Conservation (phyloP, 179 eudicot species). For the Drosera spatulata region DNA sequence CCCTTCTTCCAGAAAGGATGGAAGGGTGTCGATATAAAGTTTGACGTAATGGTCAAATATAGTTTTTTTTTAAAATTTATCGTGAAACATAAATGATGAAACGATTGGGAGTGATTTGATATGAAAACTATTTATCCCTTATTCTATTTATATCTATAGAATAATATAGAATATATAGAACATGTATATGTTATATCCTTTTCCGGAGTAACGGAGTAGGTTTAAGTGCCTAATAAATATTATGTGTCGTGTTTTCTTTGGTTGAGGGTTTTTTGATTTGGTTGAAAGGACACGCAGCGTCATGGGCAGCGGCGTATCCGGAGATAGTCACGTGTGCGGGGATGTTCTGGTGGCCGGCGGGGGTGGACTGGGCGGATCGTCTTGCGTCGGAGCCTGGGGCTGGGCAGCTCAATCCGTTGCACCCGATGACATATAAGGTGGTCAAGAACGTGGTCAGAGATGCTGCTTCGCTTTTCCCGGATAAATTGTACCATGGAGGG, state of each 20-base stretch:
- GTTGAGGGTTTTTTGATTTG: neutral
- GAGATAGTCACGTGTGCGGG: slow-evolving; percentile 77
- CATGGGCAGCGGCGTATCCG: slow-evolving; percentile 87
- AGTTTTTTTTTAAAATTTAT: too few relatives aligned
- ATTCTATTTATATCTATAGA: too few relatives aligned
- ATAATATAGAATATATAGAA: too few relatives aligned
- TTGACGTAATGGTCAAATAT: too few relatives aligned
- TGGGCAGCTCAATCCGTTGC: slow-evolving; percentile 86
- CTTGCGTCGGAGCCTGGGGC: slow-evolving; percentile 90
- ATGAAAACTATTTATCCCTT: too few relatives aligned
- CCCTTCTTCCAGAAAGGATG: too few relatives aligned
- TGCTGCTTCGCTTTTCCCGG: slow-evolving; percentile 53
- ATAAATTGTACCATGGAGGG: slow-evolving; percentile 61
- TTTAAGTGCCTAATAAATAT: neutral
- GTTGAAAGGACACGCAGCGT: slow-evolving; percentile 68
- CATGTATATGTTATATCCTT: too few relatives aligned
- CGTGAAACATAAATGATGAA: too few relatives aligned
- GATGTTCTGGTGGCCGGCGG: slow-evolving; percentile 88
- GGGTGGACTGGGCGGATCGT: slow-evolving; percentile 49
- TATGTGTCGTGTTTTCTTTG: neutral
- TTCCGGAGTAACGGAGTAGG: too few relatives aligned
- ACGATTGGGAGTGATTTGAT: too few relatives aligned
- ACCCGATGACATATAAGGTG: slow-evolving; percentile 67
- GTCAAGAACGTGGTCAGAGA: slow-evolving; percentile 43
- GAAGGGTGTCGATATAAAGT: too few relatives aligned